Percentiles rank a stretch among this genome's conserved stretches.
phyloP scores from a whole-genome alignment of 2,329 filamentous ascomycete species.

The Talaromyces verruculosus region DNA sequence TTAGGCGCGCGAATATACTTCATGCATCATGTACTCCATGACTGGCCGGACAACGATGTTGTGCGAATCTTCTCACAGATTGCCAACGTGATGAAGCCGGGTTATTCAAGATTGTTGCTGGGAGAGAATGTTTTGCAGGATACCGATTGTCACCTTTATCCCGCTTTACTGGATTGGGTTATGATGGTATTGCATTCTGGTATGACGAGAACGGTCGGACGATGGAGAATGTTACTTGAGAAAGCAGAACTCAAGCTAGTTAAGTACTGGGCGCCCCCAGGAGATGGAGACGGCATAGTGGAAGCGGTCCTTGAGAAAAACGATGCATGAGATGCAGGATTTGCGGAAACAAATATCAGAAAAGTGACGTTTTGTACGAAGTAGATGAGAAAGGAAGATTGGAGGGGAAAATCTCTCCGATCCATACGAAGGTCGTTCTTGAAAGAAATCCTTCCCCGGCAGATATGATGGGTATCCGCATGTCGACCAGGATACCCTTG shows the following conservation, averaged over 20 bases:
- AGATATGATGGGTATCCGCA: neutral
- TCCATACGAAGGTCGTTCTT: neutral
- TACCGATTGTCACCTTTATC: conserved; percentile 14
- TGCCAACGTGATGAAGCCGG: conserved; percentile 18
- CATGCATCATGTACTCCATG: conserved; percentile 21
- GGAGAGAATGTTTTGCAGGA: conserved; percentile 19
- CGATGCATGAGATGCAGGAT: neutral
- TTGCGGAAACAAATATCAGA: conserved; percentile 16
- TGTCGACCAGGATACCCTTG: neutral
- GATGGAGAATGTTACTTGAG: conserved; percentile 16
- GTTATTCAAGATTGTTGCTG: conserved; percentile 16
- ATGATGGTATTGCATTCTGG: conserved; percentile 20
- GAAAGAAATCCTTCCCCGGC: neutral
- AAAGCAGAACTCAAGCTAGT: conserved; percentile 28
- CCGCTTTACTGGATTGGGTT: conserved; percentile 14
- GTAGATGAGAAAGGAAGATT: neutral
- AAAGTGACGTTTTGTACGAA: neutral
- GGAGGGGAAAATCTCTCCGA: too few species aligned
- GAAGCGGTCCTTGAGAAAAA: conserved; percentile 14
- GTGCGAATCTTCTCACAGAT: conserved; percentile 11
- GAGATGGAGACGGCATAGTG: conserved; percentile 21
- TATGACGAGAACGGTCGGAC: conserved; percentile 18
- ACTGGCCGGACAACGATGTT: conserved; percentile 18
- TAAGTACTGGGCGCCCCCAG: conserved; percentile 27
- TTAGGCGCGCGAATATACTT: conserved; percentile 20